These are phyloP conservation scores for Phoenix dactylifera DNA, from an alignment of 176 grass and related monocot genomes.

Conservation along the genomic window DNA sequence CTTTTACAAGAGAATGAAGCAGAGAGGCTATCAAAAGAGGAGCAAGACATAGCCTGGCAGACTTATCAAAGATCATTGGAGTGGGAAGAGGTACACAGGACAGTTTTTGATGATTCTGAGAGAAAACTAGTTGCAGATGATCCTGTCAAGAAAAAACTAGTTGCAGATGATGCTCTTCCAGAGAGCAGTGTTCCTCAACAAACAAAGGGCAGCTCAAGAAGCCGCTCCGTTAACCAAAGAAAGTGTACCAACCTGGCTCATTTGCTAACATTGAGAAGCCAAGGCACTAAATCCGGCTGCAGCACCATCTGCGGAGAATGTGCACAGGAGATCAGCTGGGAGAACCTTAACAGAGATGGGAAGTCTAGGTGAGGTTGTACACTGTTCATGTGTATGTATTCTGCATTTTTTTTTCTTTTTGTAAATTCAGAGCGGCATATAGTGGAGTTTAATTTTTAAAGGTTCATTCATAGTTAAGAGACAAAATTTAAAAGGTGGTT, in stretches of 20 bases:
- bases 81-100: constrained; percentile 49
- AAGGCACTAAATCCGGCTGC: constrained; percentile 62
- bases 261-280: constrained; percentile 63
- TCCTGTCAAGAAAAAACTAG: not conserved
- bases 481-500: too few species aligned
- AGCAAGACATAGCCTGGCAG: constrained; percentile 83
- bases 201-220: constrained; percentile 35
- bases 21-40: constrained; percentile 88
- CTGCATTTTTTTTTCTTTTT: not conserved
- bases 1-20: constrained; percentile 95
- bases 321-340: constrained; percentile 83
- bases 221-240: constrained; percentile 42
- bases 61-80: constrained; percentile 47
- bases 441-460: too few species aligned
- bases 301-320: constrained; percentile 66
- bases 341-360: constrained; percentile 77
- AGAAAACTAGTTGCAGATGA: constrained; percentile 19
- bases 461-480: too few species aligned
- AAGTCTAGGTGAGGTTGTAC: constrained; percentile 34
- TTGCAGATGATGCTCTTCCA: not conserved
- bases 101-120: constrained; percentile 17
- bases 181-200: constrained; percentile 22
- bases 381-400: not conserved
- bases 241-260: constrained; percentile 84
- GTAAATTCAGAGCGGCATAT: not conserved